Evolutionary conservation across 257 asterid species (phyloP).

Genomic region (Nicotiana otophora): DNA sequence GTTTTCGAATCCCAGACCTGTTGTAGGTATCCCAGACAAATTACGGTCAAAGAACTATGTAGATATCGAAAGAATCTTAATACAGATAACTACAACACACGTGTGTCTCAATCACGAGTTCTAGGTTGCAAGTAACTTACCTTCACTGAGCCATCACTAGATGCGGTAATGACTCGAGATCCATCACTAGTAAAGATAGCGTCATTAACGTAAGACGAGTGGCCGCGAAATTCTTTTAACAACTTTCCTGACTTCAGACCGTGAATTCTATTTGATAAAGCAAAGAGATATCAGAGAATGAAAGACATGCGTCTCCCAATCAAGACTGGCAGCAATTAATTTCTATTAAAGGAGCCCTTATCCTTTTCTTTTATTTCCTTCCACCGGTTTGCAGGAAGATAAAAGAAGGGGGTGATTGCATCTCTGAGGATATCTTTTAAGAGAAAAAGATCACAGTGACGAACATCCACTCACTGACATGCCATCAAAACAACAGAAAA

Average conservation of each 20-base stretch:
- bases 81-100: background rate
- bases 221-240: slow-evolving; percentile 95
- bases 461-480: background rate
- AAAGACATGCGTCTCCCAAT: background rate
- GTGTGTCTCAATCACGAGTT: background rate
- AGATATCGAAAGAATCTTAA: no score
- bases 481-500: background rate
- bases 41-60: background rate
- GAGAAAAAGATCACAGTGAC: background rate
- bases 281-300: slow-evolving; percentile 10
- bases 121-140: slow-evolving; percentile 24
- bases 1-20: slow-evolving; percentile 97
- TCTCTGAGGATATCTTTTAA: background rate
- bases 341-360: background rate
- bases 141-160: slow-evolving; percentile 97
- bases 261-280: slow-evolving; percentile 51
- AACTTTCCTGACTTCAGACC: slow-evolving; percentile 91
- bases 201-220: slow-evolving; percentile 77
- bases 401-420: background rate
- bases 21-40: slow-evolving; percentile 8
- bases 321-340: background rate
- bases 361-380: background rate
- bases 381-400: background rate
- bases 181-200: slow-evolving; percentile 94
- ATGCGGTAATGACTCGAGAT: slow-evolving; percentile 87